phyloP scores from a whole-genome alignment of 2,329 filamentous ascomycete species.

The Exophiala sp. region DNA sequence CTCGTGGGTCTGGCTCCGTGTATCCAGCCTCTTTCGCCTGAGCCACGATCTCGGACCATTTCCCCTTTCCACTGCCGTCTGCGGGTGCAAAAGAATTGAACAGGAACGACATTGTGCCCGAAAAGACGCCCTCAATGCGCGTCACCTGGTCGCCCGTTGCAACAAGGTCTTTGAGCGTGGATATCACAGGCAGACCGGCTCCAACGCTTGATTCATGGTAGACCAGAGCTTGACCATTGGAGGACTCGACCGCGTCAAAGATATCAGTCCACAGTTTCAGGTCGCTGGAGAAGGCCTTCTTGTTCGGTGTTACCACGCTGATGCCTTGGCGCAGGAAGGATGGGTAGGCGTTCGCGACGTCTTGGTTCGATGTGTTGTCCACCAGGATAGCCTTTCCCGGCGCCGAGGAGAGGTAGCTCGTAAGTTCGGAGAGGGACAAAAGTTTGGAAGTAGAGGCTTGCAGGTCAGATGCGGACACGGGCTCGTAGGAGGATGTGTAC shows the following conservation, averaged over 20 bases:
- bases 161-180: slow-evolving; percentile 87
- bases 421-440: slow-evolving; percentile 62
- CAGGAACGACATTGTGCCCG: slow-evolving; percentile 93
- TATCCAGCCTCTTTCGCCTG: slow-evolving; percentile 91
- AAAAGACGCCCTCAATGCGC: slow-evolving; percentile 95
- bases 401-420: slow-evolving; percentile 69
- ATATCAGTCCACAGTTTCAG: slow-evolving; percentile 82
- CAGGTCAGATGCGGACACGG: slow-evolving; percentile 55
- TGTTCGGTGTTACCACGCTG: slow-evolving; percentile 93
- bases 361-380: slow-evolving; percentile 91
- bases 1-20: slow-evolving; percentile 79
- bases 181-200: slow-evolving; percentile 87
- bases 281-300: slow-evolving; percentile 88
- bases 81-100: slow-evolving; percentile 95
- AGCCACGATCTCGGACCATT: slow-evolving; percentile 85
- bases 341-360: slow-evolving; percentile 78
- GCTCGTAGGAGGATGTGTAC: slow-evolving; percentile 56
- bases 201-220: slow-evolving; percentile 96
- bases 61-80: slow-evolving; percentile 60
- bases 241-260: slow-evolving; percentile 60
- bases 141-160: slow-evolving; percentile 87
- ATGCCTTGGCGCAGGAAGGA: slow-evolving; percentile 73
- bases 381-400: slow-evolving; percentile 76
- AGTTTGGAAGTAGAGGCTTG: slow-evolving; percentile 59
- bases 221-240: slow-evolving; percentile 59